Conservation (phyloP, 768 basidiomycete genomes). For the Termitomyces sp. region DNA sequence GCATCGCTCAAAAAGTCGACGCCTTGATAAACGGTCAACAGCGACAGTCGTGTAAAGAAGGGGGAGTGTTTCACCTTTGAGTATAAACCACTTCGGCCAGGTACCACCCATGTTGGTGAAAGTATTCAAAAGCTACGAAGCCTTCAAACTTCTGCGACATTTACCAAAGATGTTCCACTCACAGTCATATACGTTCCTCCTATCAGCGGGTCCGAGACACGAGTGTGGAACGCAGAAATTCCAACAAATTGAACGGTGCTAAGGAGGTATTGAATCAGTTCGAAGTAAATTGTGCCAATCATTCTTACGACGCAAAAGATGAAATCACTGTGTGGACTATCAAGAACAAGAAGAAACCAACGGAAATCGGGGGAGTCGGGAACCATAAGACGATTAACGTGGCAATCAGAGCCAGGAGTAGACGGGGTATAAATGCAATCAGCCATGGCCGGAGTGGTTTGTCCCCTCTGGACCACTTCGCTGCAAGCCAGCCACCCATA, state of each 20-base stretch:
- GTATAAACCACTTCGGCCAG: constrained; percentile 94
- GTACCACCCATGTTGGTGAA: constrained; percentile 96
- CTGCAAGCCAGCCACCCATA: constrained; percentile 88
- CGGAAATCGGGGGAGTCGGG: constrained; percentile 69
- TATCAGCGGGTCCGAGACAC: constrained; percentile 92
- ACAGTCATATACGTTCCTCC: constrained; percentile 99
- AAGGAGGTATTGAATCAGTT: not conserved
- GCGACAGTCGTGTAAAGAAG: not conserved
- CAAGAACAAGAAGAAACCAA: constrained; percentile 74
- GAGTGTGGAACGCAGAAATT: constrained; percentile 97
- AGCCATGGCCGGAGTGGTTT: constrained; percentile 84
- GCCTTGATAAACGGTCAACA: constrained; percentile 34
- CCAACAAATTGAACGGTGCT: constrained; percentile 99
- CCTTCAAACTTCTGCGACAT: not conserved
- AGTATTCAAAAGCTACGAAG: constrained; percentile 79
- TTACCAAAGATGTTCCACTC: constrained; percentile 19
- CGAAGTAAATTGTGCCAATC: not conserved
- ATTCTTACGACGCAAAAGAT: constrained; percentile 75
- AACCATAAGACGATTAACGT: constrained; percentile 81
- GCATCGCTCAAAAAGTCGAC: constrained; percentile 88
- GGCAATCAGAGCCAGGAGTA: constrained; percentile 65
- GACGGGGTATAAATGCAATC: constrained; percentile 83
- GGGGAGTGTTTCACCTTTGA: constrained; percentile 56
- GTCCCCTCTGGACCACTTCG: constrained; percentile 82
- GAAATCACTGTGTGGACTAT: constrained; percentile 77